phyloP scores from a whole-genome alignment of 352 stramenopile genomes.

The Thalassiosira oceanica region DNA sequence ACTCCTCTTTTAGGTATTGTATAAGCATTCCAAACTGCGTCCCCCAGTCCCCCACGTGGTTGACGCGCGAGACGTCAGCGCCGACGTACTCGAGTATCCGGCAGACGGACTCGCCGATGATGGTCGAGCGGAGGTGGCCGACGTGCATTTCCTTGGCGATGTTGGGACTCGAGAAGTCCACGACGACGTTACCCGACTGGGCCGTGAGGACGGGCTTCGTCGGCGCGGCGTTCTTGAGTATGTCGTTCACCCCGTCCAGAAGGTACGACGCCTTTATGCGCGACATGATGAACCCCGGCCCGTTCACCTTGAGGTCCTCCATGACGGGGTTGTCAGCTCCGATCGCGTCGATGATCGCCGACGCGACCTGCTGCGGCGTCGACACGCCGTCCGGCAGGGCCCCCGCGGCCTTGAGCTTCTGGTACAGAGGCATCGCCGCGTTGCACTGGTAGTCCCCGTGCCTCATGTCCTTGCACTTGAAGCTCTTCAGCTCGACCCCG shows the following conservation, averaged over 20 bases:
- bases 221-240: slow-evolving; percentile 60
- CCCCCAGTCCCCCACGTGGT: slow-evolving; percentile 93
- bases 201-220: slow-evolving; percentile 77
- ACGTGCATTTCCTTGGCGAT: slow-evolving; percentile 96
- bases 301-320: slow-evolving; percentile 82
- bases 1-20: slow-evolving; percentile 97
- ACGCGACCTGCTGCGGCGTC: slow-evolving; percentile 86
- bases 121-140: slow-evolving; percentile 89
- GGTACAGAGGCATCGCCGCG: slow-evolving; percentile 95
- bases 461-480: slow-evolving; percentile 77
- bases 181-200: slow-evolving; percentile 74
- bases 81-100: slow-evolving; percentile 88
- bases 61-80: slow-evolving; percentile 84
- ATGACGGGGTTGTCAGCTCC: slow-evolving; percentile 83
- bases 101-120: slow-evolving; percentile 89
- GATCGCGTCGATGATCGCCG: slow-evolving; percentile 87
- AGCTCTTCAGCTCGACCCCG: slow-evolving; percentile 37
- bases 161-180: slow-evolving; percentile 92
- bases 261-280: slow-evolving; percentile 83
- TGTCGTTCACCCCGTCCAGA: slow-evolving; percentile 39
- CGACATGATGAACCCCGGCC: slow-evolving; percentile 97
- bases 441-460: slow-evolving; percentile 98
- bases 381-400: slow-evolving; percentile 74
- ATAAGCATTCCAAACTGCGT: slow-evolving; percentile 99
- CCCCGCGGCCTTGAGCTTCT: slow-evolving; percentile 89